Evolutionary conservation across 495 filamentous ascomycete species (phyloP).

Genomic region (Evernia prunastri): DNA sequence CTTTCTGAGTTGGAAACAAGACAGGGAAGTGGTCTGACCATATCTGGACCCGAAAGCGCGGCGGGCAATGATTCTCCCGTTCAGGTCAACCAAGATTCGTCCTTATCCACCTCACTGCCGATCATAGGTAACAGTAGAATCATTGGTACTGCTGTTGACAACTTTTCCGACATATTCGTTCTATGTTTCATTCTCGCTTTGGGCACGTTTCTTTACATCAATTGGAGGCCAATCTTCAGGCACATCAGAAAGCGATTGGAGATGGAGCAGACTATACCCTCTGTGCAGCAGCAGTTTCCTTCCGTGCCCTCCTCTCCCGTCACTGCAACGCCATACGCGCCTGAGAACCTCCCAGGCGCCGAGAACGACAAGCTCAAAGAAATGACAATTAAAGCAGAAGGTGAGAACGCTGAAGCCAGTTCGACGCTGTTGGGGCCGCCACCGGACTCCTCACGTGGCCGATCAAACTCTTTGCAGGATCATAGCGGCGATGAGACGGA

Average conservation of each 20-base stretch:
- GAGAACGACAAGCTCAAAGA: conserved; percentile 37
- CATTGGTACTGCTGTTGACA: conserved; percentile 48
- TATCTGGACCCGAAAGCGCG: conserved; percentile 27
- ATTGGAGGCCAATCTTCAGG: conserved; percentile 44
- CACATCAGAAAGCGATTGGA: conserved; percentile 48
- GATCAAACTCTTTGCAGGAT: conserved; percentile 20
- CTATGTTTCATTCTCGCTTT: conserved; percentile 41
- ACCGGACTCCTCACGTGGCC: conserved; percentile 10
- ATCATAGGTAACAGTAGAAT: conserved; percentile 45
- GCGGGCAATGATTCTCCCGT: conserved; percentile 38
- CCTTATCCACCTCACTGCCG: conserved; percentile 41
- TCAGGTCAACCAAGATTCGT: conserved; percentile 36
- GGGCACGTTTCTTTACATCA: conserved; percentile 45
- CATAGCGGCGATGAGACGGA: conserved; percentile 24
- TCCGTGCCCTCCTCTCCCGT: conserved; percentile 43
- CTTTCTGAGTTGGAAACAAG: conserved; percentile 27
- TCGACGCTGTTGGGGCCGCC: conserved; percentile 22
- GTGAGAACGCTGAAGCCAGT: conserved; percentile 27
- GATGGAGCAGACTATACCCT: conserved; percentile 45
- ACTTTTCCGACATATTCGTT: conserved; percentile 47
- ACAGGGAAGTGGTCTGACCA: conserved; percentile 28
- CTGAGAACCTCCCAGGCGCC: conserved; percentile 29
- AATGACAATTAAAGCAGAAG: conserved; percentile 23
- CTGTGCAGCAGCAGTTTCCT: conserved; percentile 38
- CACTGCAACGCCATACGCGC: conserved; percentile 29